Evolutionary conservation across 176 grass and related monocot species (phyloP).

Genomic region (Hordeum marinum): DNA sequence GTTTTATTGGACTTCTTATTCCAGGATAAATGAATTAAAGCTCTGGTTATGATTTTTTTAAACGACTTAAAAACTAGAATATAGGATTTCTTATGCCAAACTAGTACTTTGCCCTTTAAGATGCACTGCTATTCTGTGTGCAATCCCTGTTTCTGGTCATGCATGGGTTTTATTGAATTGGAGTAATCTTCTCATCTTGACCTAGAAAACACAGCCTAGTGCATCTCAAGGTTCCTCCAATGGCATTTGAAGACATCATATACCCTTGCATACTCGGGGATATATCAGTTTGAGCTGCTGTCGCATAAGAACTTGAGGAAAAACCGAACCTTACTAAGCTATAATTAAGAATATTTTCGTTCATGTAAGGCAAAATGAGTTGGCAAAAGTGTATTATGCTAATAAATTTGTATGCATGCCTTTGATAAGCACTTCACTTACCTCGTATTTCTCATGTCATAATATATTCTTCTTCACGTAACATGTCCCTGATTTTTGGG

Average conservation of each 20-base stretch:
- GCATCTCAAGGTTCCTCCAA: not conserved
- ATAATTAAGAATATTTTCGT: slow-evolving; percentile 18
- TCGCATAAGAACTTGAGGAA: not conserved
- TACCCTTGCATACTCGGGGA: not conserved
- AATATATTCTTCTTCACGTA: not conserved
- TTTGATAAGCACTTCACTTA: not conserved
- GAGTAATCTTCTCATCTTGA: not conserved
- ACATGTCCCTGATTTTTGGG: not conserved
- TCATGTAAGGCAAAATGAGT: not conserved
- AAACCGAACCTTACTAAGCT: not conserved
- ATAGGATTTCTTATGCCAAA: not conserved
- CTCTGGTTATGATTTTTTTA: not conserved
- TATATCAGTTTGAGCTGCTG: not conserved
- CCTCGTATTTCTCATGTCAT: not conserved
- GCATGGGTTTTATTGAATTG: not conserved
- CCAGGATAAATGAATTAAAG: not conserved
- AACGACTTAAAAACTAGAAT: not conserved
- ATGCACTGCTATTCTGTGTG: not conserved
- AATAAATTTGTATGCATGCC: not conserved
- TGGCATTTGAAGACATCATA: not conserved
- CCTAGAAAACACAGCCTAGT: not conserved
- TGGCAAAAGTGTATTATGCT: not conserved
- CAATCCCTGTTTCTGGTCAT: not conserved
- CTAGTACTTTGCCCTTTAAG: slow-evolving; percentile 3
- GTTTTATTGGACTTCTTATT: not conserved